Base-by-base conservation (phyloP, 306 rosid species). In the Cucumis hystrix region DNA sequence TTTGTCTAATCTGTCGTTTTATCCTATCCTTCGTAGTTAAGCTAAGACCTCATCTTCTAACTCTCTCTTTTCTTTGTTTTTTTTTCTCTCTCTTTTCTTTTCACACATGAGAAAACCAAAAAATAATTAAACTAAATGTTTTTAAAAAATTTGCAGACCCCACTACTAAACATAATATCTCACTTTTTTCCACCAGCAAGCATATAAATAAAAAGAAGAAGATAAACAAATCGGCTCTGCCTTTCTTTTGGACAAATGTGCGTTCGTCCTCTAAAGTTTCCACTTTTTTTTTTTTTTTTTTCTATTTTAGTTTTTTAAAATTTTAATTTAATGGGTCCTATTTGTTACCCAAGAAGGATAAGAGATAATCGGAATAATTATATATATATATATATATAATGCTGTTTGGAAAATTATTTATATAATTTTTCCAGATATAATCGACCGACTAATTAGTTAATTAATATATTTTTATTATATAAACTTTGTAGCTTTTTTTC, bases 21-120 rank as follows among this genome's bases (percentile, higher is more conserved):
- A 33, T 54, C 58, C 11, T 65, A 78, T 78, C 39, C 80, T 78
- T 78, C 65, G 25, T 37, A 39, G 72, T 52, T 66, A 78, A 78
- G 80, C 66, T 66, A 78, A 78, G 54, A 78, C 25, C 49, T 64
- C 35, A 62, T 64, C 80, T 77, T 14, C 35, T 9, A 28, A 5
- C 35, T 45, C 4, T 54, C 56, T 45, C 16, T 47, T 28, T 28
- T 28, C 25, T 23, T 23, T 23, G 25, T 23, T 23, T 23, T 23
- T 23, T 23, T 23, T 23, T 23, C 1, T 23, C 1, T 28, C 3
- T 28, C 30, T 28, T 28, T 28, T 28, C 9, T 47, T 45, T 13
- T 45, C 14, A 10, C 51, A 5, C n/a, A 52, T 15, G 57, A 52
- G 56, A 51, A 51, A 51, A 4, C 56, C 56, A 51, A 6, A 51